Evolutionary conservation across 176 grass and related monocot species (phyloP), one percentile per base, ranked within the genome.

Genomic region (Sorghum bicolor): DNA sequence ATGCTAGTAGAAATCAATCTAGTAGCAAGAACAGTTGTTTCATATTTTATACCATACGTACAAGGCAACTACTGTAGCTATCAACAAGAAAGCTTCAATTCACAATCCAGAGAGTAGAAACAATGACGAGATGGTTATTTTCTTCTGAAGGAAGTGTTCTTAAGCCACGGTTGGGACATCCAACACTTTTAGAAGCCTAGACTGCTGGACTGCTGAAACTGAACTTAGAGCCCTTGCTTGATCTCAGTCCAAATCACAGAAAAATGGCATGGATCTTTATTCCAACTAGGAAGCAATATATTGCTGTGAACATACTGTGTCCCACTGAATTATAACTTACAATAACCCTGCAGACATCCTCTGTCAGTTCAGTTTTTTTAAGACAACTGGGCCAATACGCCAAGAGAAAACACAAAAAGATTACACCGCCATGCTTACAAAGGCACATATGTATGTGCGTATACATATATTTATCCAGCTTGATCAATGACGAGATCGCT

Each of bases 251-350:
- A 38, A 62, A 38, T 26, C 13, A 30, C 30, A 47, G 2, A 66
- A 60, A 78, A 43, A 19, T 38, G 11, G 11, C 57, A 53, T 55
- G 66, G 7, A 79, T 28, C 36, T 74, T 74, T 58, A 60, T 67
- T 29, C 6, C 44, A 50, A 61, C 8, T 19, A 60, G n/a, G 7
- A 74, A 58, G 15, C 70, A 50, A 72, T 39, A 63, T 29, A 10
- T 41, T 33, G 14, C 58, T 71, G 64, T n/a, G 19, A 69, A 77
- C 33, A 65, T 66, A 86, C 19, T 26, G 7, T 67, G 79, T n/a
- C 11, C 72, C 64, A 78, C 73, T 72, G 83, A 85, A 80, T 53
- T 75, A 85, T 41, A 48, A 38, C 52, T 64, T 78, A 25, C 50
- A 79, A 24, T 72, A 61, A 65, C 76, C 26, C 24, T 81, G 41